phyloP scores from a whole-genome alignment of 2,329 filamentous ascomycete species.

The Pezicula rhizophila region DNA sequence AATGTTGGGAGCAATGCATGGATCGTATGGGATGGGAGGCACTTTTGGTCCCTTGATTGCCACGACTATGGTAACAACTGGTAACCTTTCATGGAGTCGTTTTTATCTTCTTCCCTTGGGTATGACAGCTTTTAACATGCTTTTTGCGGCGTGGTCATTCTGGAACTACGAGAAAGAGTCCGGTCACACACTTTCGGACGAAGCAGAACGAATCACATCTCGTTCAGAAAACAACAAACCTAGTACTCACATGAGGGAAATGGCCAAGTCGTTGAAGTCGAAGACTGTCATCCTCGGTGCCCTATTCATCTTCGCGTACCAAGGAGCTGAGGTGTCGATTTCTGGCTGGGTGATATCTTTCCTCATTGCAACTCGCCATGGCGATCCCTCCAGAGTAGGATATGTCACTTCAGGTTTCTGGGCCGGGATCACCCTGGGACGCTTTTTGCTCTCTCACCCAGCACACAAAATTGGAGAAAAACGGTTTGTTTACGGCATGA shows the following conservation, averaged over 20 bases:
- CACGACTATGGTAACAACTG: constrained; percentile 61
- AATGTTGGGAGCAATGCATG: constrained; percentile 58
- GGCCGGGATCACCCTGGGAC: constrained; percentile 70
- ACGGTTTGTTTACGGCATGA: constrained; percentile 57
- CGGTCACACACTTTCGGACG: constrained; percentile 33
- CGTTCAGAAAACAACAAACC: constrained; percentile 25
- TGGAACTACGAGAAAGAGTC: constrained; percentile 61
- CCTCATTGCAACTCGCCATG: constrained; percentile 65
- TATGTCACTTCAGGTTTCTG: constrained; percentile 72
- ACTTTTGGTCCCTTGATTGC: constrained; percentile 65
- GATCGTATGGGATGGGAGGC: constrained; percentile 60
- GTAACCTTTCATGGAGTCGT: constrained; percentile 56
- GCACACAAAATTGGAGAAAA: constrained; percentile 67
- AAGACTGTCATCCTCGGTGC: constrained; percentile 63
- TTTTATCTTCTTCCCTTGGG: constrained; percentile 67
- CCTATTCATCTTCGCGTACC: constrained; percentile 79
- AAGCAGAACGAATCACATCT: constrained; percentile 36
- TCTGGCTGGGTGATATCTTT: constrained; percentile 86
- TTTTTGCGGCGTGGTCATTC: constrained; percentile 61
- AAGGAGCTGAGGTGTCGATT: constrained; percentile 78
- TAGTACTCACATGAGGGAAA: constrained; percentile 14
- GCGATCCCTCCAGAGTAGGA: constrained; percentile 64
- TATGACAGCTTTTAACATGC: constrained; percentile 50
- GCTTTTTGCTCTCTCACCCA: constrained; percentile 63
- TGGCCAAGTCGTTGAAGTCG: constrained; percentile 43